Base-by-base conservation (phyloP, 2,329 filamentous ascomycete species). In the Passalora sequoiae region DNA sequence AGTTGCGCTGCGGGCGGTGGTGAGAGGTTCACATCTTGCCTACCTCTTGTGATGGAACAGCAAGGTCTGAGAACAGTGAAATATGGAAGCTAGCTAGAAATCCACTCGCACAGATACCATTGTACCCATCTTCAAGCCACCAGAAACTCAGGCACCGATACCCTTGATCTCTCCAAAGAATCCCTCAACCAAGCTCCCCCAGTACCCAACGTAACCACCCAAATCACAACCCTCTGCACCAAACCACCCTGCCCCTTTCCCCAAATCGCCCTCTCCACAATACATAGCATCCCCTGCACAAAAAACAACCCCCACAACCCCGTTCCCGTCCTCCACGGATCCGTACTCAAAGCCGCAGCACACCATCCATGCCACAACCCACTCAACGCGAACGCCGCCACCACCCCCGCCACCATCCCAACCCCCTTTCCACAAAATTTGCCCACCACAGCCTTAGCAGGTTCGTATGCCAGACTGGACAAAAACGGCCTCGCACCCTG, bases 361-460 rank as follows among this genome's bases (percentile, higher is more conserved):
- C 47, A 47, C 51, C 50, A 55, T 5, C 37, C 54, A 40, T 56
- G 54, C 54, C 54, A 56, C 1, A 55, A 17, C 1, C 54, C 54
- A 24, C 43, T 56, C 22, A 55, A 16, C 20, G 24, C 29, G 38
- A 56, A 55, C 2, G 48, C 32, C 16, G 47, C 50, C 29, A 56
- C 20, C 24, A 56, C 50, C 16, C 42, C 51, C 4, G 30, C 32
- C 2, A 40, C 41, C 10, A 42, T 15, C 16, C 42, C 36, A 20
- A 17, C 22, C 13, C 29, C 25, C 29, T 41, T 43, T 1, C 45
- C 54, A 13, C 33, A 24, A 4, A 48, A 4, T 12, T 20, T 36
- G 7, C 20, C 20, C 1, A 36, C 40, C 4, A 40, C 6, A 20
- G 16, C 13, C 10, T 27, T 33, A 3, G 22, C 36, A 10, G 53